Base-by-base conservation (phyloP, 2,329 filamentous ascomycete genomes). In the Pseudogymnoascus sp. region DNA sequence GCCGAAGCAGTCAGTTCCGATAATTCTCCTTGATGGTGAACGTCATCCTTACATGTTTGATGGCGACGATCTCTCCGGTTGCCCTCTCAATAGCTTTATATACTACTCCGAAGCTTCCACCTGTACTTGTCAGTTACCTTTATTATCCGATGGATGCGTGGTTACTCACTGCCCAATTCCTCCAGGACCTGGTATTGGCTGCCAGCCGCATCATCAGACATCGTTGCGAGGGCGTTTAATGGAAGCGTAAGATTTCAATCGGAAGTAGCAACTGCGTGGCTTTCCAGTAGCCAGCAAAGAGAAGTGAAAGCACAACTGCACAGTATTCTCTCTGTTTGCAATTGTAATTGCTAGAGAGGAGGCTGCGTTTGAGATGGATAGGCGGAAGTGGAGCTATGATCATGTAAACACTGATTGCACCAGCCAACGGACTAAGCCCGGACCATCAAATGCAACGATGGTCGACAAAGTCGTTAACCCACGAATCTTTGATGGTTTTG, bases 51-150 rank as follows among this genome's bases (percentile, higher is more conserved):
- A 95, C 92, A 81, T 96, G 91, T 78, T 99, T 99, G 76, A 99
- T 95, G 33, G 95, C 95, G 62, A 97, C 95, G 42, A 93, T 89
- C 71, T 97, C 92, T 67, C 93, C 93, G 0, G 93, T 97, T 29
- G 86, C 80, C 74, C 88, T 91, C 72, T 97, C 92, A 72, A 97
- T 93, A 60, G 92, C 95, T 76, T 97, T 97, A 83, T 96, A 99
- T 33, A 99, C 95, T 50, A 93, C 87, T 63, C 95, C 95, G 75
- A 99, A 99, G 75, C 93, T 97, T 64, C 93, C 93, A 76, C 91
- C 91, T 96, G n/a, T 37, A 29, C 15, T 23, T 63, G 35, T 53
- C 29, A 38, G 44, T n/a, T 17, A 62, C 31, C 46, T 19, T 42
- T 53, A n/a, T 26, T 59, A 38, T 38, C 33, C 11, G 19, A 17